A percentile compares a stretch with the other conserved stretches of the same genome.
Conservation (phyloP, 768 basidiomycete species). For the Russula virescens region DNA sequence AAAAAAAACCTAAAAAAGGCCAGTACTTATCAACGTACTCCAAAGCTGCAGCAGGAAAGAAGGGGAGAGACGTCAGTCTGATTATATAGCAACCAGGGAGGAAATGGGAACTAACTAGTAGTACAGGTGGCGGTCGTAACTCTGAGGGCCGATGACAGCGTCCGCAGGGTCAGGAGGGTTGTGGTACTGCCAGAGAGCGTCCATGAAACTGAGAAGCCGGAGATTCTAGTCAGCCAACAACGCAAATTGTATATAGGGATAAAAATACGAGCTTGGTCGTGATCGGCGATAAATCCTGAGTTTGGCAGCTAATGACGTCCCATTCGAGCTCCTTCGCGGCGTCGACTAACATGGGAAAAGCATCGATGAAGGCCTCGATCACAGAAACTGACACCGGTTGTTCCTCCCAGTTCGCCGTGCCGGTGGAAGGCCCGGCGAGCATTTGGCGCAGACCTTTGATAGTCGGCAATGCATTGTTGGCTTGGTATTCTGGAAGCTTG, state of each 20-base stretch:
- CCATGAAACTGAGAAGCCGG: slow-evolving; percentile 58
- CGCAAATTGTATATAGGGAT: too few species aligned
- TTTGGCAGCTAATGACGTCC: neutral
- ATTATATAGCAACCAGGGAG: neutral
- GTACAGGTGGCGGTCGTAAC: slow-evolving; percentile 77
- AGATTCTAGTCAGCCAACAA: neutral
- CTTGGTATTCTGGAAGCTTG: neutral
- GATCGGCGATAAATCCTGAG: neutral
- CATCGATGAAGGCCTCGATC: slow-evolving; percentile 3
- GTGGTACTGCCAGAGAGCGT: slow-evolving; percentile 69
- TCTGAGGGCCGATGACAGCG: slow-evolving; percentile 62
- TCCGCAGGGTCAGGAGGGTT: slow-evolving; percentile 66
- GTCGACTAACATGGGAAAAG: slow-evolving; percentile 10
- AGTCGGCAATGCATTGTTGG: neutral
- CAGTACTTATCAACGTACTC: slow-evolving; percentile 36
- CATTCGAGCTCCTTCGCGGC: slow-evolving; percentile 2
- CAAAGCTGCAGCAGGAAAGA: slow-evolving; percentile 39
- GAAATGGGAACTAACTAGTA: slow-evolving; percentile 46
- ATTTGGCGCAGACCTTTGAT: neutral
- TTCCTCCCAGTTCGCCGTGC: neutral
- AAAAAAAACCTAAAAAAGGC: neutral
- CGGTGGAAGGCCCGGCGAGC: neutral
- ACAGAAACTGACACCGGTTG: slow-evolving; percentile 2
- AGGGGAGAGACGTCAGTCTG: neutral
- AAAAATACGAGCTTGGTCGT: slow-evolving; percentile 16